Conservation (phyloP, 768 basidiomycete species). For the Lyophyllum shimeji region DNA sequence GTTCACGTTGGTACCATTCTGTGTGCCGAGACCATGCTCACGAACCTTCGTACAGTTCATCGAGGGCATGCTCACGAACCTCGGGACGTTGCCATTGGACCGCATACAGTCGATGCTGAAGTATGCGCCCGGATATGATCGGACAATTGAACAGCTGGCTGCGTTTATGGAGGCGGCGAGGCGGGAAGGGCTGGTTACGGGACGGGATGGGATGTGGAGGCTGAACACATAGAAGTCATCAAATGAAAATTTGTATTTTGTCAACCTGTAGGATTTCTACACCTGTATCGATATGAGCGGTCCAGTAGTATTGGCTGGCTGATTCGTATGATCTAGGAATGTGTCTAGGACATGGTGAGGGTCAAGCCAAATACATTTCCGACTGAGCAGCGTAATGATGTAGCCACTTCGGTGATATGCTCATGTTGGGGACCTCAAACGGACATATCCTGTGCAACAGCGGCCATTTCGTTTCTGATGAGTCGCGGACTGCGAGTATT, state of each 20-base stretch:
- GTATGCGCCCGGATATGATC: conserved; percentile 81
- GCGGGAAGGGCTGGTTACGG: conserved; percentile 71
- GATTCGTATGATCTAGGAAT: not conserved
- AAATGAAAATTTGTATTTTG: not conserved
- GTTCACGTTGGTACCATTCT: conserved; percentile 33
- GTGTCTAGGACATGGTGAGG: not conserved
- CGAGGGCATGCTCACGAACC: conserved; percentile 88
- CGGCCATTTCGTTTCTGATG: too few relatives aligned
- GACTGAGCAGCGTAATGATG: too few relatives aligned
- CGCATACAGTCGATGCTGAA: conserved; percentile 90
- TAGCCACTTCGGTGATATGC: too few relatives aligned
- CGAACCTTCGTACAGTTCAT: conserved; percentile 57
- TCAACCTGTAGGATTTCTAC: not conserved
- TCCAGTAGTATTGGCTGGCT: too few relatives aligned
- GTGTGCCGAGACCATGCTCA: not conserved
- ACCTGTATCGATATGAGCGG: not conserved
- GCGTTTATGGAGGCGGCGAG: conserved; percentile 80
- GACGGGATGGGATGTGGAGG: conserved; percentile 72
- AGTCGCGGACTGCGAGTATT: too few relatives aligned
- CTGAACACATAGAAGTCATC: conserved; percentile 22
- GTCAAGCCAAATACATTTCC: not conserved
- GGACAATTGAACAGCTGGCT: conserved; percentile 74
- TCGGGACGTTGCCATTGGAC: conserved; percentile 72
- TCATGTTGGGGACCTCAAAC: too few relatives aligned
- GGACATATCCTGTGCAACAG: too few relatives aligned